phyloP scores from a whole-genome alignment of 2,329 filamentous ascomycete species.

The Metarhizium humberi region DNA sequence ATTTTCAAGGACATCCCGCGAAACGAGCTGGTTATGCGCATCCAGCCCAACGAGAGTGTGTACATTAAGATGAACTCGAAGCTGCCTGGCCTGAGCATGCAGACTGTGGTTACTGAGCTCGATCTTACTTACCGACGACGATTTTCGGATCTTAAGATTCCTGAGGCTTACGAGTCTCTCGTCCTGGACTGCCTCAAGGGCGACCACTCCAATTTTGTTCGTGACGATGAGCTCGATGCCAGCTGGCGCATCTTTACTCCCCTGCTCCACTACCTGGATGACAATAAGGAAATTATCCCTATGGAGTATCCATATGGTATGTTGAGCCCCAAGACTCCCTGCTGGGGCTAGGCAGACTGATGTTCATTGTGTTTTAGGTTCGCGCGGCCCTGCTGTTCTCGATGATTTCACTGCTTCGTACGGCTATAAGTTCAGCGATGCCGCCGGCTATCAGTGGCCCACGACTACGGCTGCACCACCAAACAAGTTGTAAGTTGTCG shows the following conservation, averaged over 20 bases:
- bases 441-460: constrained; percentile 92
- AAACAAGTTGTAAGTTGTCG: constrained; percentile 67
- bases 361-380: constrained; percentile 54
- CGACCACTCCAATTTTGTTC: constrained; percentile 98
- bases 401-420: constrained; percentile 98
- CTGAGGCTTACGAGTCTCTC: constrained; percentile 95
- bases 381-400: constrained; percentile 87
- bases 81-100: constrained; percentile 95
- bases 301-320: constrained; percentile 99
- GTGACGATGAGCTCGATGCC: constrained; percentile 92
- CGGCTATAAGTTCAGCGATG: constrained; percentile 98
- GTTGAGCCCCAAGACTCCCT: constrained; percentile 20
- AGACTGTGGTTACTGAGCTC: constrained; percentile 96
- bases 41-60: constrained; percentile 98
- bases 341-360: neutral
- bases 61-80: constrained; percentile 99
- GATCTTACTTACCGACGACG: constrained; percentile 96
- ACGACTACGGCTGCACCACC: constrained; percentile 56
- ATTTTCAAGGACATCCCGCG: constrained; percentile 99
- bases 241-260: constrained; percentile 99
- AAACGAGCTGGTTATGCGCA: constrained; percentile 98
- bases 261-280: constrained; percentile 93
- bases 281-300: constrained; percentile 98
- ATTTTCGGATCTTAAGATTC: constrained; percentile 99
- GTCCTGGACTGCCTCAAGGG: constrained; percentile 97